Percentiles rank a stretch among this genome's conserved stretches.
Conservation (phyloP, 2,329 filamentous ascomycete genomes). For the Epichloe sylvatica region DNA sequence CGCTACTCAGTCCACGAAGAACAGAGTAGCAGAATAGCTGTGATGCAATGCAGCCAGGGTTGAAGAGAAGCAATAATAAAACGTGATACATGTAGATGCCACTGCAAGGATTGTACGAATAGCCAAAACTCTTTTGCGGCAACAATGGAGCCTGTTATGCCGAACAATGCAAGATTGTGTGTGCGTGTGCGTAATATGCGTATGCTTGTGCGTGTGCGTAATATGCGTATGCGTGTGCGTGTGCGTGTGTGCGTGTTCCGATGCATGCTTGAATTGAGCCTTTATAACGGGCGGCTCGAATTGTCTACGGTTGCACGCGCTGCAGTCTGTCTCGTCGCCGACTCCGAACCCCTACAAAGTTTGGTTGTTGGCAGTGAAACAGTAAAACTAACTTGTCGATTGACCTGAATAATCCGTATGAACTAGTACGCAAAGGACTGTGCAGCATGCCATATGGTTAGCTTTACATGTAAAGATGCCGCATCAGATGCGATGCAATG, state of each 20-base stretch:
- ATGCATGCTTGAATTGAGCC: background rate
- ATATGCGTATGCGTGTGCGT: background rate
- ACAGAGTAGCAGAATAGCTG: background rate
- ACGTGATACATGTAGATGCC: background rate
- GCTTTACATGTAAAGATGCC: too few relatives aligned
- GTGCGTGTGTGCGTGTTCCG: background rate
- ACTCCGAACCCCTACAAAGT: background rate
- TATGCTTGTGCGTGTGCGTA: background rate
- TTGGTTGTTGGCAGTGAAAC: background rate
- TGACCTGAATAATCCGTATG: too few relatives aligned
- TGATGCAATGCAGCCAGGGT: background rate
- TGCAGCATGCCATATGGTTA: too few relatives aligned
- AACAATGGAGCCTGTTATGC: background rate
- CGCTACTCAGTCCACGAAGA: background rate
- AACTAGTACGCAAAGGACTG: background rate
- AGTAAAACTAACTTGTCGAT: background rate
- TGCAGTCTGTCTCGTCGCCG: background rate
- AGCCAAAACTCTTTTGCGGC: background rate
- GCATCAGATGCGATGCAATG: too few relatives aligned
- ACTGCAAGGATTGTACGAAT: background rate
- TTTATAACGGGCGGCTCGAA: background rate
- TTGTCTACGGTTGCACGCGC: background rate
- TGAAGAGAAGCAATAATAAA: background rate
- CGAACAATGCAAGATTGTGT: background rate
- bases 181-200: too few relatives aligned